These are phyloP conservation scores for Chamaenerion angustifolium DNA, from an alignment of 345 rosid species.

Conservation along the genomic window DNA sequence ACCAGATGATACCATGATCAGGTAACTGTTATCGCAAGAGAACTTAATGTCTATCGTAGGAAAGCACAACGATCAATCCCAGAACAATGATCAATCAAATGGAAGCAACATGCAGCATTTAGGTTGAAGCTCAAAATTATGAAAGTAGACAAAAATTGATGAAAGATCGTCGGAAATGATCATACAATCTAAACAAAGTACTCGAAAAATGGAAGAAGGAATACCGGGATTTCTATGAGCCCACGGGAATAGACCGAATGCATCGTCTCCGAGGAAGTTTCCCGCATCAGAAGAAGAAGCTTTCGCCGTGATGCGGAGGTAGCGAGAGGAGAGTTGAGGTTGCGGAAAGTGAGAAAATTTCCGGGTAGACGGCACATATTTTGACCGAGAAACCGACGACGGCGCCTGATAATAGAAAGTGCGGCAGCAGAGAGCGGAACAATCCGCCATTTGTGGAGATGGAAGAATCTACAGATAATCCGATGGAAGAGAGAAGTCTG, in stretches of 20 bases:
- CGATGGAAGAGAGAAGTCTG: background rate
- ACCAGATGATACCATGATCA: no score
- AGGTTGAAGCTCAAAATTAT: no score
- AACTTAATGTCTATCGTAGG: no score
- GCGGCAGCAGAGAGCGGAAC: constrained; percentile 9
- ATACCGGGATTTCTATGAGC: constrained; percentile 23
- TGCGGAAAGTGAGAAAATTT: constrained; percentile 13
- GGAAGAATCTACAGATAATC: constrained; percentile 2
- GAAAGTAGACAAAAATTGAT: no score
- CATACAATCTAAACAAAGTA: background rate
- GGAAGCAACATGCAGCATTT: no score
- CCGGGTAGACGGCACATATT: constrained; percentile 9
- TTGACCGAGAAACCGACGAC: constrained; percentile 3
- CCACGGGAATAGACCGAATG: constrained; percentile 66
- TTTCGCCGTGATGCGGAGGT: constrained; percentile 28
- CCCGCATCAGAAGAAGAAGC: constrained; percentile 24
- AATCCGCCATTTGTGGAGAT: constrained; percentile 10
- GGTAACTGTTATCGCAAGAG: no score
- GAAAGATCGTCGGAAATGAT: no score
- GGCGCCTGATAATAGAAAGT: constrained; percentile 12
- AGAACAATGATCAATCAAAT: no score
- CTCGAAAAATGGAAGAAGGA: background rate
- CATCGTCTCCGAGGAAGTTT: constrained; percentile 42
- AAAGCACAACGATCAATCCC: no score
- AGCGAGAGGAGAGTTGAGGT: constrained; percentile 23